Evolutionary conservation across 1,139 yeast species (phyloP), one percentile per base, ranked within the genome.

Genomic region (Magnusiomyces tetraspermus): DNA sequence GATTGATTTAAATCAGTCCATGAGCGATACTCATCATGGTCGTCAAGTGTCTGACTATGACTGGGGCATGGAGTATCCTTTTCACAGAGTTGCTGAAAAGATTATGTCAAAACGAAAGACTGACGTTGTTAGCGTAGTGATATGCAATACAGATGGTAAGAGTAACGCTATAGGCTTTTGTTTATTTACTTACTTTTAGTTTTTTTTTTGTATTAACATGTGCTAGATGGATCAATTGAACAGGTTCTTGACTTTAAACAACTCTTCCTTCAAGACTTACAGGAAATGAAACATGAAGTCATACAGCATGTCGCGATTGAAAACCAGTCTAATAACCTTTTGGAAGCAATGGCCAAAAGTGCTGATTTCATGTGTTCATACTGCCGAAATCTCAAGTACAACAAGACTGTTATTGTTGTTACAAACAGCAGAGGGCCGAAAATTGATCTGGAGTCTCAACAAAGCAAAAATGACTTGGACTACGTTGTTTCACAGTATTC

Each of bases 21-120:
- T 78, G 80, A 75, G 67, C 15, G 57, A 53, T 6, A 53, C 51
- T 38, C 59, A 62, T 40, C 51, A 57, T 28, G 69, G 62, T 6
- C 55, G 69, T 36, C 30, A 48, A 1, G 52, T 55, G 11, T 46
- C 69, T 8, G 74, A 74, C 53, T 59, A 78, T 38, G 74, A 73
- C 3, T 61, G 65, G 49, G 74, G 73, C 0, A 60, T 75, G 55
- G 64, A 67, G 36, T 77, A 75, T 58, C 67, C 78, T 17, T 67
- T 70, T 57, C 76, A 76, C 55, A 65, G 71, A 38, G 65, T 79
- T 23, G 62, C 74, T 3, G 65, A 70, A 37, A 76, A 79, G 56
- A 60, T 73, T 11, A 48, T 72, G 38, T 69, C 74, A 51, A 82
- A 74, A 4, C 71, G 86, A 46, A 81, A 80, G 60, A 76, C 81